A percentile compares a stretch with the other conserved stretches of the same genome.
Evolutionary conservation across 1,139 yeast species (phyloP).

Genomic region (Taphrina pruni): DNA sequence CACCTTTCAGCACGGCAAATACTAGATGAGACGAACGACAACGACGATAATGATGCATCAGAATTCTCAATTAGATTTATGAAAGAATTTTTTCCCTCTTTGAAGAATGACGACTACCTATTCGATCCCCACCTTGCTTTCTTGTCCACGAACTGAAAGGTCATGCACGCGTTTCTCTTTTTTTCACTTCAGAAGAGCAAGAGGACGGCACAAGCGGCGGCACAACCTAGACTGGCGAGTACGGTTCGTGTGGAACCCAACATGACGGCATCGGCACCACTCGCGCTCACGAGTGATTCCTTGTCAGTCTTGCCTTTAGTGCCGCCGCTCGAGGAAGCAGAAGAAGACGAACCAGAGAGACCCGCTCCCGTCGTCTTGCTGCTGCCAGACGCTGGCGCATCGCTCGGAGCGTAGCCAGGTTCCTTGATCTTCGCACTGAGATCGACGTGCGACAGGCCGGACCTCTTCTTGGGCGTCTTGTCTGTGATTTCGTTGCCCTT

Average conservation of each 20-base stretch:
- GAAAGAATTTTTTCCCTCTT: not conserved
- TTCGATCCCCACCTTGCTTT: too few relatives aligned
- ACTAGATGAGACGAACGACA: too few relatives aligned
- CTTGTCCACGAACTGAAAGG: too few relatives aligned
- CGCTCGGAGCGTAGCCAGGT: slow-evolving; percentile 7
- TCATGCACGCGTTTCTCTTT: not conserved
- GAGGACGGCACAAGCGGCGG: not conserved
- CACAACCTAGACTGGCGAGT: slow-evolving; percentile 2
- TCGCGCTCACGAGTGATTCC: slow-evolving; percentile 1
- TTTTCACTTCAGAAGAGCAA: not conserved
- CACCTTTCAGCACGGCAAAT: too few relatives aligned
- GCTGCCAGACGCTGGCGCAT: not conserved
- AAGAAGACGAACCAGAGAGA: not conserved
- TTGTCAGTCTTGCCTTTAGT: not conserved
- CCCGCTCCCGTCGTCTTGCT: not conserved
- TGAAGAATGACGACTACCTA: too few relatives aligned
- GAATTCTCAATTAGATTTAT: not conserved
- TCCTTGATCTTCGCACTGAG: slow-evolving; percentile 9
- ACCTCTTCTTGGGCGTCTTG: slow-evolving; percentile 17
- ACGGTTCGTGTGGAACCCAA: not conserved
- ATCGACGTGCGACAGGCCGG: slow-evolving; percentile 13
- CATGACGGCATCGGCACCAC: not conserved
- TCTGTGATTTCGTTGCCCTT: slow-evolving; percentile 23
- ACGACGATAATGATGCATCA: too few relatives aligned
- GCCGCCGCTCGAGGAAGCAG: too few relatives aligned